Conservation (phyloP, 2,329 filamentous ascomycete species). For the Botrytis tulipae region DNA sequence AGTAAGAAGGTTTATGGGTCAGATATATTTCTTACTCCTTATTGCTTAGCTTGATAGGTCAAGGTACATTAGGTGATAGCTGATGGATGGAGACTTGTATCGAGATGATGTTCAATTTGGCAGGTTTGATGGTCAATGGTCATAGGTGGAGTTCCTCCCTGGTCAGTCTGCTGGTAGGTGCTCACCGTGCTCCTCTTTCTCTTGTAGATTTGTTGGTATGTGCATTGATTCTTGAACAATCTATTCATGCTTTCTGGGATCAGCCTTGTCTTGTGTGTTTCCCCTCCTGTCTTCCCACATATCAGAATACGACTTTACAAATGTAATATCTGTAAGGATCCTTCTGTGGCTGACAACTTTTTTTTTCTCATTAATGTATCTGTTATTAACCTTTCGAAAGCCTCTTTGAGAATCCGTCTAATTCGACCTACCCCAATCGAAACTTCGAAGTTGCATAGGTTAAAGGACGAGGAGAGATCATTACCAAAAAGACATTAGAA, state of each 20-base stretch:
- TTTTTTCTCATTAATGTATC: background rate
- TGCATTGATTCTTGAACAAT: constrained; percentile 18
- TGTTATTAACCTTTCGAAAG: background rate
- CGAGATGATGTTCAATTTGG: constrained; percentile 8
- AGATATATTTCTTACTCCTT: background rate
- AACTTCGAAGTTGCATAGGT: background rate
- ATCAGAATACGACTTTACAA: background rate
- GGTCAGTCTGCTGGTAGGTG: constrained; percentile 17
- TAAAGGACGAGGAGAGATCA: background rate
- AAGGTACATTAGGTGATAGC: background rate
- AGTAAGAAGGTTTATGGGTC: background rate
- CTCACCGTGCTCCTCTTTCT: constrained; percentile 3
- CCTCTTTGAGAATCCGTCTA: background rate
- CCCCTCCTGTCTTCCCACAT: constrained; percentile 15
- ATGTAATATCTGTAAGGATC: constrained; percentile 16
- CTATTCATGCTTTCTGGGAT: constrained; percentile 19
- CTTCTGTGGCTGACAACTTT: constrained; percentile 10
- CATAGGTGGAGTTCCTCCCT: constrained; percentile 5
- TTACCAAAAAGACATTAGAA: background rate
- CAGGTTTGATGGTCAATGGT: constrained; percentile 14
- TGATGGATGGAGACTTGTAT: constrained; percentile 10
- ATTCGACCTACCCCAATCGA: background rate
- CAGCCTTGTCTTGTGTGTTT: constrained; percentile 18
- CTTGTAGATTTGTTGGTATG: constrained; percentile 8
- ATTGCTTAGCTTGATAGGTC: constrained; percentile 3